Evolutionary conservation across 768 basidiomycete genomes (phyloP), one percentile per base, ranked within the genome.

Genomic region (Xanthoconium purpureum): DNA sequence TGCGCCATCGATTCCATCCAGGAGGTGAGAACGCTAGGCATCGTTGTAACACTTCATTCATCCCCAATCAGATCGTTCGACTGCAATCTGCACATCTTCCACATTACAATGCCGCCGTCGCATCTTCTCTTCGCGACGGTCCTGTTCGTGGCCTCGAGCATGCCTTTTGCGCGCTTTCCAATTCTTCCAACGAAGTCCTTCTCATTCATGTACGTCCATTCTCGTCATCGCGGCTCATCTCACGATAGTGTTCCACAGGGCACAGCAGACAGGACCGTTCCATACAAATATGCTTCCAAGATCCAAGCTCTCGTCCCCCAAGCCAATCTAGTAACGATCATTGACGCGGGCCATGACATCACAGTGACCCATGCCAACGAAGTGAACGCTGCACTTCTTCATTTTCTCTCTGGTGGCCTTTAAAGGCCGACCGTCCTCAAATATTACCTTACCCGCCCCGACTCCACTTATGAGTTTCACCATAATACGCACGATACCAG

Each of bases 51-150:
- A 29, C 18, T 14, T 8, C 10, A n/a, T 57, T 60, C 14, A 60
- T 0, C 36, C 24, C 17, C 28, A 6, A 6, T 17, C 32, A 88
- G 83, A 84, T 91, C 53, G 84, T 90, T 1, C 80, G 88, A n/a
- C 73, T 89, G 13, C 89, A 91, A 71, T 87, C 87, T 0, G 89
- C 89, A 1, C 84, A 89, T 64, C 77, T 91, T 6, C 81, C 85
- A 1, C 82, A 89, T 5, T 91, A 83, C 67, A 89, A 91, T 60
- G 79, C 82, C 20, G 89, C 89, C 0, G 73, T 91, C n/a, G 88
- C 88, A 0, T 89, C 88, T 6, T 88, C 84, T 4, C 74, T 91
- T 28, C 80, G 88, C 35, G 81, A 87, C 38, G 88, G 88, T 1
- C 88, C 89, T 14, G 74, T 90, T 30, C 82, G 88, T 38, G 86